Conservation (phyloP, 2,329 filamentous ascomycete species). For the Epichloe festucae region DNA sequence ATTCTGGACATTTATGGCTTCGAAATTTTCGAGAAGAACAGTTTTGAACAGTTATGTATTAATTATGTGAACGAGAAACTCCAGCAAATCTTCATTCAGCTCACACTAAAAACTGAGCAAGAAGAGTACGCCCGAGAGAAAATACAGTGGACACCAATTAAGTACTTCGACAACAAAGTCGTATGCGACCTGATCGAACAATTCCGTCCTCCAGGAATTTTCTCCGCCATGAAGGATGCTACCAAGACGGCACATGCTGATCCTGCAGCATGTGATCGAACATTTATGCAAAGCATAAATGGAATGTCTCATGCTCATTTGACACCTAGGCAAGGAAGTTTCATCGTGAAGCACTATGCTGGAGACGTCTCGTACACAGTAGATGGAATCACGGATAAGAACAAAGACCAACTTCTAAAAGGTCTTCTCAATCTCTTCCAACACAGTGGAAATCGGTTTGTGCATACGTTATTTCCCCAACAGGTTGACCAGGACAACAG, state of each 20-base stretch:
- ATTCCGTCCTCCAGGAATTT: conserved; percentile 76
- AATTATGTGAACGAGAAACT: conserved; percentile 99
- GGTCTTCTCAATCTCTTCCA: conserved; percentile 80
- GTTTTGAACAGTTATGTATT: conserved; percentile 97
- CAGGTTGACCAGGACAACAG: conserved; percentile 94
- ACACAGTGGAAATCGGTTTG: conserved; percentile 70
- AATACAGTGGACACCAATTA: conserved; percentile 98
- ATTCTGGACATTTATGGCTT: conserved; percentile 99
- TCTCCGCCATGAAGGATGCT: conserved; percentile 92
- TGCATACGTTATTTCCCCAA: conserved; percentile 75
- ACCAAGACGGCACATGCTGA: conserved; percentile 98
- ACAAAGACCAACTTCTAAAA: conserved; percentile 94
- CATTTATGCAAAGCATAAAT: conserved; percentile 87
- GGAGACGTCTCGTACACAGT: conserved; percentile 92
- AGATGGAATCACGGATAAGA: conserved; percentile 97
- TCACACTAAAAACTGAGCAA: conserved; percentile 92
- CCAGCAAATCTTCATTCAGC: conserved; percentile 97
- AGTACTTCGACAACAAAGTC: conserved; percentile 98
- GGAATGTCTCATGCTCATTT: conserved; percentile 87
- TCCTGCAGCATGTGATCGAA: conserved; percentile 83
- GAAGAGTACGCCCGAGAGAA: conserved; percentile 93
- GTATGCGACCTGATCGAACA: conserved; percentile 96
- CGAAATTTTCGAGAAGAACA: conserved; percentile 98
- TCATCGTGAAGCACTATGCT: conserved; percentile 98
- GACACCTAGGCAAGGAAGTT: conserved; percentile 82